Evolutionary conservation across 176 grass and related monocot genomes (phyloP).

Genomic region (Chrysopogon serrulatus): DNA sequence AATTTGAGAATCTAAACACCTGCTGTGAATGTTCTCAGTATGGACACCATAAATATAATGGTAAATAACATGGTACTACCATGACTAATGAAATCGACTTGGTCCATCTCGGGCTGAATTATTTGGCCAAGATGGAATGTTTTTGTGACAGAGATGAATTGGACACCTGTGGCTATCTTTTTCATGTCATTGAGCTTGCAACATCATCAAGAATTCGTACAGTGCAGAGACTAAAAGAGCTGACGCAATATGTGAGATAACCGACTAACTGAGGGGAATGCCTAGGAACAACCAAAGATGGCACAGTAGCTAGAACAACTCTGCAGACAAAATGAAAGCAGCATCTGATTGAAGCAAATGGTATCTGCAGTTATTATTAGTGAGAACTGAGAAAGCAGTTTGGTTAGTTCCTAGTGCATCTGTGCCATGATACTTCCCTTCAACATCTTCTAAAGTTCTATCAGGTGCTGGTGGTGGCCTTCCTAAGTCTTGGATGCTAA

Average conservation of each 20-base stretch:
- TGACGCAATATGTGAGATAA: not conserved
- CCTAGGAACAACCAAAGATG: not conserved
- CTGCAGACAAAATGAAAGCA: not conserved
- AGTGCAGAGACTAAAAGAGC: not conserved
- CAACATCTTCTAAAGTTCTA: not conserved
- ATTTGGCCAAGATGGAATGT: not conserved
- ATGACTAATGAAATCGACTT: not conserved
- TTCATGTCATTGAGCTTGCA: not conserved
- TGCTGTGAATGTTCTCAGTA: not conserved
- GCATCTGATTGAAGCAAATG: not conserved
- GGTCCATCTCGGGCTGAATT: not conserved
- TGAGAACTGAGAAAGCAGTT: not conserved
- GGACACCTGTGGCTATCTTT: not conserved
- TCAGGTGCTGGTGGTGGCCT: not conserved
- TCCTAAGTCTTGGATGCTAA: not conserved
- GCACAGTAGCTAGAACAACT: not conserved
- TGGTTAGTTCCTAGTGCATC: not conserved
- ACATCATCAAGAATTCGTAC: not conserved
- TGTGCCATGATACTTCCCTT: not conserved
- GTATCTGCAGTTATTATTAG: slow-evolving; percentile 4
- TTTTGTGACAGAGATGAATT: not conserved
- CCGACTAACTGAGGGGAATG: not conserved
- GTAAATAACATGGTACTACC: not conserved
- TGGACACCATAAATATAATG: not conserved
- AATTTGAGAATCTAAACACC: not conserved